A percentile compares a stretch with the other conserved stretches of the same genome.
Evolutionary conservation across 139 green algal species (phyloP).

Genomic region (Chlamydomonas sp.): DNA sequence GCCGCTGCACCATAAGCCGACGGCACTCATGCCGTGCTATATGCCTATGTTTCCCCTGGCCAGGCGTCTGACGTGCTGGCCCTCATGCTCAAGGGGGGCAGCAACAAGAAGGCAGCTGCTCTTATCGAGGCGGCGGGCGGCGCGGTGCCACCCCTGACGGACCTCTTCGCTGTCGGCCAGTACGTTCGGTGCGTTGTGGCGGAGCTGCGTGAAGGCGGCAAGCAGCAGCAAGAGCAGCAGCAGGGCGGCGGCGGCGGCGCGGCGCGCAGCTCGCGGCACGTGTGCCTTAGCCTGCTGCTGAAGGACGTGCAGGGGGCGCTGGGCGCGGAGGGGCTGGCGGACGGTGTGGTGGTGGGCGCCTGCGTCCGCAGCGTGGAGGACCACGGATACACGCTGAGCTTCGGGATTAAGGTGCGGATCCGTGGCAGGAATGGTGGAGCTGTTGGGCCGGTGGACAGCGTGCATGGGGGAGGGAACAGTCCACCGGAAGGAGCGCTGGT

Average conservation of each 20-base stretch:
- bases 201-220: not conserved
- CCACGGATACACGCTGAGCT: constrained; percentile 85
- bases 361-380: constrained; percentile 79
- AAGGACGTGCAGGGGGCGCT: constrained; percentile 35
- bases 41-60: not conserved
- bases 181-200: constrained; percentile 76
- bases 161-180: constrained; percentile 80
- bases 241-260: not conserved
- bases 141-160: constrained; percentile 12
- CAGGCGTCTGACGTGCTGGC: constrained; percentile 79
- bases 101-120: constrained; percentile 37
- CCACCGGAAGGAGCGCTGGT: too few species aligned
- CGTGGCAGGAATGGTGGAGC: not conserved
- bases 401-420: constrained; percentile 80
- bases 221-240: not conserved
- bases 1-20: not conserved
- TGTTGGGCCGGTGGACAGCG: not conserved
- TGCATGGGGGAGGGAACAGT: not conserved
- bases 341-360: constrained; percentile 6
- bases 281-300: constrained; percentile 61
- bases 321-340: not conserved
- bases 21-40: not conserved
- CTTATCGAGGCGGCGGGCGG: constrained; percentile 23
- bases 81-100: constrained; percentile 30
- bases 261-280: constrained; percentile 57